Base-by-base conservation (phyloP, 2,329 filamentous ascomycete genomes). In the Nemania sp. region DNA sequence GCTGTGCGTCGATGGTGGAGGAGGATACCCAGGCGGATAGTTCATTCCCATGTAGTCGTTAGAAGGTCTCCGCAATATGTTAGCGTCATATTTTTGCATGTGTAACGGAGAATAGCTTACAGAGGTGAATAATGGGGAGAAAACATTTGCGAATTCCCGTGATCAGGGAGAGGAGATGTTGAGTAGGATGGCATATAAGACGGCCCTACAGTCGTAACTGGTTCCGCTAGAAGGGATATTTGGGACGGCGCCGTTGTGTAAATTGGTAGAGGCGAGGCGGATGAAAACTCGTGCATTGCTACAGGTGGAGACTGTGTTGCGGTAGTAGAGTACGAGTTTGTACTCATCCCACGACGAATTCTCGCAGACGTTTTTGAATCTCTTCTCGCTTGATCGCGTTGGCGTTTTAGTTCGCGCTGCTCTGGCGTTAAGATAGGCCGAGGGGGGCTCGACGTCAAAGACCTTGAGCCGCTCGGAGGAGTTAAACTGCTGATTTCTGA, bases 321-420 rank as follows among this genome's bases (percentile, higher is more conserved):
- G 6, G 65, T 54, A 2, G 63, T 54, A 2, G 63, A 65, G 52
- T 72, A 72, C 56, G 60, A 67, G 59, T 68, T 71, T 70, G 68
- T 72, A 70, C 78, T 81, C 66, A 75, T 77, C 26, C 76, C 74
- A 48, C 82, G 77, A 58, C 78, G 76, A 43, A 78, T 73, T 54
- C 82, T 77, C 7, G 71, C 68, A 3, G 76, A 73, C 14, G 80
- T 68, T 66, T 86, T 86, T 6, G 79, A 79, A 60, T 83, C 80
- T 61, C 83, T 75, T 52, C 84, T 78, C 39, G 75, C 79, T 61
- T 80, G 80, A 60, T 86, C 82, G 56, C 78, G 76, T 63, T 86
- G 82, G 54, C 82, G 77, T 71, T 83, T 86, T 36, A 86, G 67
- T 64, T 84, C 82, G 58, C 83, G 78, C 67, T 86, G 82, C 65